These are phyloP conservation scores for Irpex lacteus DNA, from an alignment of 1,284 basidiomycete genomes.

Conservation along the genomic window DNA sequence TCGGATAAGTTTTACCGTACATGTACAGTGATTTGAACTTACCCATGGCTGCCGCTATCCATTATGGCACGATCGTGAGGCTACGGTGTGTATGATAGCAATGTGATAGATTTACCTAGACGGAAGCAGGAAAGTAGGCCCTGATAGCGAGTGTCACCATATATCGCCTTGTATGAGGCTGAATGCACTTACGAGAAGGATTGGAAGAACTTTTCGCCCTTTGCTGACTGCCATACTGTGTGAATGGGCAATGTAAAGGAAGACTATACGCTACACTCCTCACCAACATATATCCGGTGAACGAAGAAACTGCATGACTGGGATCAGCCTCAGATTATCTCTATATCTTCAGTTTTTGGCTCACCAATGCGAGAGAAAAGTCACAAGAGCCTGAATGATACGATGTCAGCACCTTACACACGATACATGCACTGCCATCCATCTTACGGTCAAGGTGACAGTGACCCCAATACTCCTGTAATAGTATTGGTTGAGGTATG, in stretches of 20 bases:
- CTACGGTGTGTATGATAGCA: not conserved
- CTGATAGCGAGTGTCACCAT: not conserved
- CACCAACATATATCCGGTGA: slow-evolving; percentile 14
- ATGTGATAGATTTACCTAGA: slow-evolving; percentile 9
- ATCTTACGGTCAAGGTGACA: slow-evolving; percentile 13
- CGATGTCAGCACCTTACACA: slow-evolving; percentile 10
- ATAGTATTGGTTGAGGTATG: no score
- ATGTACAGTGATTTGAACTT: not conserved
- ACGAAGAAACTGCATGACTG: slow-evolving; percentile 13
- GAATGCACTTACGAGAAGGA: slow-evolving; percentile 7
- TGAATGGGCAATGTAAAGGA: not conserved
- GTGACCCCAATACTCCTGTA: slow-evolving; percentile 15
- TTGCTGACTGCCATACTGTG: slow-evolving; percentile 11
- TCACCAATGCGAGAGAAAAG: slow-evolving; percentile 15
- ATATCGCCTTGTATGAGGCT: no score
- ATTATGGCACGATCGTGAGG: not conserved
- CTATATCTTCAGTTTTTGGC: not conserved
- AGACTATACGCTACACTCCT: not conserved
- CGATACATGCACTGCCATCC: not conserved
- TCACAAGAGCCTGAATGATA: slow-evolving; percentile 13
- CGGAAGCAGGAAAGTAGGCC: slow-evolving; percentile 12
- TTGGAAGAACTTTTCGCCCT: slow-evolving; percentile 10
- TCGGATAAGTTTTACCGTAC: not conserved
- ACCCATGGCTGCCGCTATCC: slow-evolving; percentile 16
- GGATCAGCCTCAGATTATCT: no score